Percentiles rank a stretch among this genome's conserved stretches.
These are phyloP conservation scores for Leishmania martiniquensis DNA, from an alignment of 208 protist species.

Conservation along the genomic window DNA sequence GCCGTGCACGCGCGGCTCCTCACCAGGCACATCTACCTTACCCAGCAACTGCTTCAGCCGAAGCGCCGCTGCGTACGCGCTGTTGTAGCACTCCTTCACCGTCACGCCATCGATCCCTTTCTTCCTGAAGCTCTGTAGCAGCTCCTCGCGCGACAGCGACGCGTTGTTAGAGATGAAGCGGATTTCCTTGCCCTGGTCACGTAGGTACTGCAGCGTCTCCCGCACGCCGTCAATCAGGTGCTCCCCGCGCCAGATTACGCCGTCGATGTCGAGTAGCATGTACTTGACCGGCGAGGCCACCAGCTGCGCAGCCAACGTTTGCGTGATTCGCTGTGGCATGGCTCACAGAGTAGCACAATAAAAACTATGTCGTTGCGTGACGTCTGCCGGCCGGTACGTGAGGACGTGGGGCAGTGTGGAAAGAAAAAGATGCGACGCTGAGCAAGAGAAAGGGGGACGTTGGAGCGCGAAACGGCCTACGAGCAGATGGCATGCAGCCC, in stretches of 20 bases:
- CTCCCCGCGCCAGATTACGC: constrained; percentile 64
- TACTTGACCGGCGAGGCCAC: constrained; percentile 46
- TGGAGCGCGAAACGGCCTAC: too few relatives aligned
- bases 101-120: constrained; percentile 53
- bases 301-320: constrained; percentile 31
- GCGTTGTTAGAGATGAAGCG: constrained; percentile 84
- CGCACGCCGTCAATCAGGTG: constrained; percentile 48
- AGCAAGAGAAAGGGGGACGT: background rate
- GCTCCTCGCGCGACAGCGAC: constrained; percentile 44
- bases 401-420: background rate
- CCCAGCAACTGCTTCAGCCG: constrained; percentile 44
- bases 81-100: constrained; percentile 65
- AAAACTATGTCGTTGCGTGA: background rate
- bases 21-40: background rate
- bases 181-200: constrained; percentile 47
- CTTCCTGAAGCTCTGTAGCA: constrained; percentile 36
- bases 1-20: constrained; percentile 46
- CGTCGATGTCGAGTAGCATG: constrained; percentile 76
- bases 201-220: constrained; percentile 61
- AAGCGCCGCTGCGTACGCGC: constrained; percentile 65
- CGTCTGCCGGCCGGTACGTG: background rate
- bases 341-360: too few relatives aligned
- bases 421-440: background rate
- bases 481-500: too few relatives aligned
- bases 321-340: constrained; percentile 34